Percentiles rank a stretch among this genome's conserved stretches.
Conservation (phyloP, 2,329 filamentous ascomycete species). For the Aspergillus floridensis region DNA sequence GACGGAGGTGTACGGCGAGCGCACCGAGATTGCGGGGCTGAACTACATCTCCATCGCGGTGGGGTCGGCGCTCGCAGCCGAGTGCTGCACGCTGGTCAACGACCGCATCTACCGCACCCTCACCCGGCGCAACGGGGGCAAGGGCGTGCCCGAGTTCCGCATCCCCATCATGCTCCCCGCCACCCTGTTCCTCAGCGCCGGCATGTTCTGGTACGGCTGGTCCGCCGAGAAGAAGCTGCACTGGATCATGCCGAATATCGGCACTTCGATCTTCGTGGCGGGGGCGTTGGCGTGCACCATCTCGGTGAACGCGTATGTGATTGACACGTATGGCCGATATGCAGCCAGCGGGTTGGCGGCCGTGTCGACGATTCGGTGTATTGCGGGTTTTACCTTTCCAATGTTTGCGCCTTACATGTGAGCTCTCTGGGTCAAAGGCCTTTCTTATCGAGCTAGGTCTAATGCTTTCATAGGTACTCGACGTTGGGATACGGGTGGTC, state of each 20-base stretch:
- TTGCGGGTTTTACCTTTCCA: conserved; percentile 36
- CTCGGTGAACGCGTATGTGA: conserved; percentile 33
- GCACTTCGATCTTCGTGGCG: conserved; percentile 47
- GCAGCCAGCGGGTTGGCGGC: conserved; percentile 33
- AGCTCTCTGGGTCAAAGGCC: too few relatives aligned
- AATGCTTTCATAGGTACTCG: conserved; percentile 13
- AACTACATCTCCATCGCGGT: conserved; percentile 63
- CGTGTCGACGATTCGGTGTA: conserved; percentile 26
- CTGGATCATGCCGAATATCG: conserved; percentile 55
- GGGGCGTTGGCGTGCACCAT: conserved; percentile 42
- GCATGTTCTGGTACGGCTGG: conserved; percentile 60
- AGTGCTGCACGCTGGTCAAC: conserved; percentile 31
- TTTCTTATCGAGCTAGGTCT: too few relatives aligned
- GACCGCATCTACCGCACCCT: conserved; percentile 27
- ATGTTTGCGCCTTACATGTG: conserved; percentile 34
- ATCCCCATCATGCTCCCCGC: conserved; percentile 57
- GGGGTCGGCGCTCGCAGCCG: conserved; percentile 58
- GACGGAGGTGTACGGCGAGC: conserved; percentile 53
- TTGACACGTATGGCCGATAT: conserved; percentile 34
- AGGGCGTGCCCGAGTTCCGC: conserved; percentile 57
- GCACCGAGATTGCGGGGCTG: conserved; percentile 56
- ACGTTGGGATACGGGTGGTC: conserved; percentile 33
- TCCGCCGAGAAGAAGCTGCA: conserved; percentile 48
- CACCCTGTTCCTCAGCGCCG: conserved; percentile 51
- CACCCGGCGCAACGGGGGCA: conserved; percentile 44